These are phyloP conservation scores for Setaria viridis DNA, from an alignment of 202 grass and related monocot genomes.

Conservation along the genomic window DNA sequence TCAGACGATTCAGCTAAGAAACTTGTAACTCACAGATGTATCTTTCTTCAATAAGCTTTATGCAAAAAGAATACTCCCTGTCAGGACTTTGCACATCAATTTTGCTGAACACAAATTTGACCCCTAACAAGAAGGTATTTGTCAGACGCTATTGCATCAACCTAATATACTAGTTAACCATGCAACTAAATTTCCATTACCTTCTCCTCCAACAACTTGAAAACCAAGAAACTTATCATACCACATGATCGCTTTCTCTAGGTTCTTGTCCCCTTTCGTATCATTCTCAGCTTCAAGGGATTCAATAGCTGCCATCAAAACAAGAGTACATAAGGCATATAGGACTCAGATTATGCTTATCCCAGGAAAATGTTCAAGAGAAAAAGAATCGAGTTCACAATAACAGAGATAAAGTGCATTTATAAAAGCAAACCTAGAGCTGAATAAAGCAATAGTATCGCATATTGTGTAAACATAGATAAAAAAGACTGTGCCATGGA, in stretches of 20 bases:
- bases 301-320: slow-evolving; percentile 57
- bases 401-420: not conserved
- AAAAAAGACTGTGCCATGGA: not conserved
- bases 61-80: slow-evolving; percentile 77
- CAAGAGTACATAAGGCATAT: slow-evolving; percentile 44
- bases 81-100: slow-evolving; percentile 62
- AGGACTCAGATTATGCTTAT: not conserved
- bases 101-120: slow-evolving; percentile 90
- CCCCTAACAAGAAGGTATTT: slow-evolving; percentile 52
- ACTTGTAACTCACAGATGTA: slow-evolving; percentile 70
- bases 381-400: not conserved
- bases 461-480: not conserved
- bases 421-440: not conserved
- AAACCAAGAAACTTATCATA: slow-evolving; percentile 83
- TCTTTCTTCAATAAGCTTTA: slow-evolving; percentile 67
- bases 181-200: slow-evolving; percentile 44
- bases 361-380: slow-evolving; percentile 10
- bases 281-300: slow-evolving; percentile 59
- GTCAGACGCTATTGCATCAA: slow-evolving; percentile 20
- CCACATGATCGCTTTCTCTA: slow-evolving; percentile 71
- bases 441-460: not conserved
- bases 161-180: slow-evolving; percentile 9
- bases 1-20: not conserved
- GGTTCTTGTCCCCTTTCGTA: slow-evolving; percentile 42
- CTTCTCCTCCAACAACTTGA: slow-evolving; percentile 74